Evolutionary conservation across 306 rosid species (phyloP).

Genomic region (Begonia fuchsioides): DNA sequence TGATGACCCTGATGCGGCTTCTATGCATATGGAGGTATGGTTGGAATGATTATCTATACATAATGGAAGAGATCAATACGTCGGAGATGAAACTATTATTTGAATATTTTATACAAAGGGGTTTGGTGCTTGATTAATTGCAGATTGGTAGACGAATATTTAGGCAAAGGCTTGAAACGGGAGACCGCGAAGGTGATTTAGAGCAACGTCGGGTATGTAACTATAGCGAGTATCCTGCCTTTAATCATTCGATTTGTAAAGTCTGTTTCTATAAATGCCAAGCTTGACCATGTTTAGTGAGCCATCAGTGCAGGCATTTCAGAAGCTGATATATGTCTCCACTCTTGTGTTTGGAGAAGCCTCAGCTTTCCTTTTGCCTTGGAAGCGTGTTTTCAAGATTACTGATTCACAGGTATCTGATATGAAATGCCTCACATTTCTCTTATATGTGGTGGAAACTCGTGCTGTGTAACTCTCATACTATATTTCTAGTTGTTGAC

Average conservation of each 20-base stretch:
- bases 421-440: too few species aligned
- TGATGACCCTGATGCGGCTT: constrained; percentile 95
- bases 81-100: background rate
- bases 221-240: background rate
- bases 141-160: constrained; percentile 81
- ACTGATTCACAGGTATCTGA: constrained; percentile 83
- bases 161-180: constrained; percentile 92
- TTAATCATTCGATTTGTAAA: constrained; percentile 1
- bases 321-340: constrained; percentile 91
- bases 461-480: too few species aligned
- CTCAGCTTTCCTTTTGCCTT: constrained; percentile 89
- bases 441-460: too few species aligned
- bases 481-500: too few species aligned
- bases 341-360: constrained; percentile 96
- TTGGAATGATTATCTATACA: constrained; percentile 2
- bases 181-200: constrained; percentile 66
- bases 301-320: constrained; percentile 99
- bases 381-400: constrained; percentile 90
- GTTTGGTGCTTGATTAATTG: constrained; percentile 17
- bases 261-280: constrained; percentile 16
- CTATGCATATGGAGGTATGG: constrained; percentile 90
- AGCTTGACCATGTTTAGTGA: constrained; percentile 63
- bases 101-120: background rate
- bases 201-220: constrained; percentile 89
- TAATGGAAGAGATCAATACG: background rate